phyloP scores from a whole-genome alignment of 176 grass and related monocot genomes.

The Elymus sibiricus region DNA sequence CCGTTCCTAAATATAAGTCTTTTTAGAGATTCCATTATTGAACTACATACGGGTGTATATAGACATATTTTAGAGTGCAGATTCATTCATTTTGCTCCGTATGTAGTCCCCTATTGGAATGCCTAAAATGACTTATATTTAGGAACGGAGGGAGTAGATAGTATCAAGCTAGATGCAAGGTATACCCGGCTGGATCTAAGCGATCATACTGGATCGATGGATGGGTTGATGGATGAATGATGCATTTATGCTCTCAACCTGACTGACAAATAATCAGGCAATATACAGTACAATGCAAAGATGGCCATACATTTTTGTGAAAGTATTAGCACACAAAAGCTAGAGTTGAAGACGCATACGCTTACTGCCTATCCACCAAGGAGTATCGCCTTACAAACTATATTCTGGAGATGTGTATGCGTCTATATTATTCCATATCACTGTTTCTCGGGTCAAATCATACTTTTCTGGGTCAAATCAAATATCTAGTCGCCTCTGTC shows the following conservation, averaged over 20 bases:
- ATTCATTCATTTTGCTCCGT: too few species aligned
- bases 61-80: too few species aligned
- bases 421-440: conserved; percentile 9
- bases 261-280: not conserved
- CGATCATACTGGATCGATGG: not conserved
- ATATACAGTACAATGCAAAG: not conserved
- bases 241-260: not conserved
- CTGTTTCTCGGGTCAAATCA: not conserved
- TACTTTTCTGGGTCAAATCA: not conserved
- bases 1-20: too few species aligned
- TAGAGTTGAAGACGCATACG: not conserved
- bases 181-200: not conserved
- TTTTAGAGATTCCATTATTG: too few species aligned
- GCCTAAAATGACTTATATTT: too few species aligned
- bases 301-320: not conserved
- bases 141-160: too few species aligned
- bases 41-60: too few species aligned
- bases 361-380: not conserved
- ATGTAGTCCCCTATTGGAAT: too few species aligned
- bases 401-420: conserved; percentile 9
- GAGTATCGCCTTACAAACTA: conserved; percentile 2
- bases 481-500: not conserved
- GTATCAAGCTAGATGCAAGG: not conserved
- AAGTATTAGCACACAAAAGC: not conserved
- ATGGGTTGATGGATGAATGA: not conserved